phyloP scores from a whole-genome alignment of 1,284 basidiomycete genomes.

The Ustanciosporium gigantosporum region DNA sequence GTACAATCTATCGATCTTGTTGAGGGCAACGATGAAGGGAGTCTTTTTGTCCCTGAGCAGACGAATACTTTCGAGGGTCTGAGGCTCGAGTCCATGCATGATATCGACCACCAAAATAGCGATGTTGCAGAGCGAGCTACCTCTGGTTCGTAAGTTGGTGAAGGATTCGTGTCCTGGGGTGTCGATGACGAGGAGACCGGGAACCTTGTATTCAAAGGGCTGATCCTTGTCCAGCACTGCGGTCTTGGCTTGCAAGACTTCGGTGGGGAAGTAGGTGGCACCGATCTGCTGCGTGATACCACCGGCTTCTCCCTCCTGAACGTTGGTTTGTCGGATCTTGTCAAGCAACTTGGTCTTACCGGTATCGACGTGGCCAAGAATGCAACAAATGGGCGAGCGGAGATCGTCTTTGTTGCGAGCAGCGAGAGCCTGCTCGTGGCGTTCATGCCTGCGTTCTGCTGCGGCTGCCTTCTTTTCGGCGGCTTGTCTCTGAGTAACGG shows the following conservation, averaged over 20 bases:
- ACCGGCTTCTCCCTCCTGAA: conserved; percentile 98
- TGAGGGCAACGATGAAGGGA: conserved; percentile 97
- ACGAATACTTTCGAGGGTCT: conserved; percentile 94
- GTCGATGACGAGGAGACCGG: conserved; percentile 94
- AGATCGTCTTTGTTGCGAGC: conserved; percentile 86
- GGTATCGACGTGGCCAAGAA: conserved; percentile 98
- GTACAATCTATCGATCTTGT: conserved; percentile 99
- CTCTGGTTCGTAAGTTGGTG: conserved; percentile 92
- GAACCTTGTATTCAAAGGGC: conserved; percentile 89
- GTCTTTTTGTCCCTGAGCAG: conserved; percentile 92
- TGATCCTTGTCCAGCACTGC: conserved; percentile 84
- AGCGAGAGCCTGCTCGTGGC: conserved; percentile 82
- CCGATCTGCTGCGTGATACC: conserved; percentile 99
- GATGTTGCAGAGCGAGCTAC: conserved; percentile 97
- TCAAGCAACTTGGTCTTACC: conserved; percentile 98
- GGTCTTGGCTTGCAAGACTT: conserved; percentile 94
- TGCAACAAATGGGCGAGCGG: conserved; percentile 97
- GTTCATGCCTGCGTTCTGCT: conserved; percentile 76
- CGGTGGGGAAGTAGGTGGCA: conserved; percentile 99
- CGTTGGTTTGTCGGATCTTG: conserved; percentile 99
- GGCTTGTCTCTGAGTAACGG: conserved; percentile 66
- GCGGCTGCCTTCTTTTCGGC: conserved; percentile 82
- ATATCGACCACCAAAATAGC: conserved; percentile 99
- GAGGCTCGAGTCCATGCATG: conserved; percentile 96
- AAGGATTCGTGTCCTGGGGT: conserved; percentile 99